These are phyloP conservation scores for Calocybe gangraenosa DNA, from an alignment of 768 basidiomycete genomes.

Conservation along the genomic window DNA sequence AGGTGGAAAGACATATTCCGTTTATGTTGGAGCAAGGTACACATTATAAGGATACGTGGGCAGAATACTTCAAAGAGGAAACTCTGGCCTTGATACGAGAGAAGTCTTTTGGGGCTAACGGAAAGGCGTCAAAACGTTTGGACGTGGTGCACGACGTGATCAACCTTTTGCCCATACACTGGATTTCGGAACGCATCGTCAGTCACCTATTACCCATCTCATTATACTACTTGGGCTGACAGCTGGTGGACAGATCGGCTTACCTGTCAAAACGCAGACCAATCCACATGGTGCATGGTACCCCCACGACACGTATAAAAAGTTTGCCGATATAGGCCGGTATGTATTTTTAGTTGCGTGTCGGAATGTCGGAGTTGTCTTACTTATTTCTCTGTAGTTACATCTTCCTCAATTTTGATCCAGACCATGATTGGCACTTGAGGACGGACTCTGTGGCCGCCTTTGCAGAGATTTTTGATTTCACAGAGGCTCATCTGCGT, in stretches of 20 bases:
- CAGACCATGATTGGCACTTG: conserved; percentile 43
- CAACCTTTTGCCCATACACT: conserved; percentile 56
- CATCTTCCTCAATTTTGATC: conserved; percentile 39
- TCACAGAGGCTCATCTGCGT: conserved; percentile 28
- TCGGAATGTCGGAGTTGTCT: neutral
- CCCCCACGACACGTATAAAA: conserved; percentile 35
- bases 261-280: conserved; percentile 35
- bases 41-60: conserved; percentile 9
- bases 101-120: conserved; percentile 30
- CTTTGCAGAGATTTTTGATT: conserved; percentile 24
- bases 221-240: conserved; percentile 3
- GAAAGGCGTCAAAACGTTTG: conserved; percentile 28
- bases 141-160: conserved; percentile 69
- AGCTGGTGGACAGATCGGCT: conserved; percentile 29
- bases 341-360: conserved; percentile 25
- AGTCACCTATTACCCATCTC: conserved; percentile 19
- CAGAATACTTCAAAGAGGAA: conserved; percentile 28
- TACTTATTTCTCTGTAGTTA: conserved; percentile 27
- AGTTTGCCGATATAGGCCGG: conserved; percentile 47
- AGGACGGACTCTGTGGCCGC: conserved; percentile 33
- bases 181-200: conserved; percentile 57
- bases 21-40: neutral
- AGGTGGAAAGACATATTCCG: conserved; percentile 13
- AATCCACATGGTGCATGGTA: conserved; percentile 27
- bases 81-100: conserved; percentile 28